Percentiles rank a stretch among this genome's conserved stretches.
phyloP scores from a whole-genome alignment of 73 alveolate species.

The Paramecium biaurelia region DNA sequence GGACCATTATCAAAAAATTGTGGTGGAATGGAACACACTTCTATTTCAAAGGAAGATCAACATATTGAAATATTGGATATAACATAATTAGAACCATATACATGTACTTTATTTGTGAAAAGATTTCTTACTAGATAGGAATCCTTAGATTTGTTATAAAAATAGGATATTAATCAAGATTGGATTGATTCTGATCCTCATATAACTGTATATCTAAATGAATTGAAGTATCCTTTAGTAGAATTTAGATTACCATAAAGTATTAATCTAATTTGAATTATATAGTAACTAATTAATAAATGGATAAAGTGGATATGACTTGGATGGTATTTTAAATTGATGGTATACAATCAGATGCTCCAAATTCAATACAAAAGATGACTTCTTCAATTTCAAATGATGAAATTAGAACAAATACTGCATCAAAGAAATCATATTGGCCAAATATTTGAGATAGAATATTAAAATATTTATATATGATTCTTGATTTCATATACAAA shows the following conservation, averaged over 20 bases:
- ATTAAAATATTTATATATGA: not conserved
- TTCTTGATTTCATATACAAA: not conserved
- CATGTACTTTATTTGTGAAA: not conserved
- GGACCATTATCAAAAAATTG: not conserved
- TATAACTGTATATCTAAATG: not conserved
- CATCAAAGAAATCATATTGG: not conserved
- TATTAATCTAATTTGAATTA: not conserved
- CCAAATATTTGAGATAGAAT: not conserved
- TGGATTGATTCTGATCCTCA: constrained; percentile 10
- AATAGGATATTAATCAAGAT: not conserved
- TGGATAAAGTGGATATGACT: not conserved
- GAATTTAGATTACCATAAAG: not conserved
- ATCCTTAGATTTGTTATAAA: not conserved
- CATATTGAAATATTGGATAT: not conserved
- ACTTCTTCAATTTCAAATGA: not conserved
- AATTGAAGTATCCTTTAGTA: not conserved
- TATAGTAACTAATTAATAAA: not conserved
- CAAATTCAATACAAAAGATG: not conserved
- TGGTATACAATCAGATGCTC: not conserved
- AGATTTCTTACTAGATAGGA: not conserved
- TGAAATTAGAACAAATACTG: not conserved
- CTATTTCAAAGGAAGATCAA: not conserved
- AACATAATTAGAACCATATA: not conserved
- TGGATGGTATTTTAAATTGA: not conserved
- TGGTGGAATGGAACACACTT: not conserved